Evolutionary conservation across 352 stramenopile genomes (phyloP), one percentile per base, ranked within the genome.

Genomic region (Phytophthora uliginosa): DNA sequence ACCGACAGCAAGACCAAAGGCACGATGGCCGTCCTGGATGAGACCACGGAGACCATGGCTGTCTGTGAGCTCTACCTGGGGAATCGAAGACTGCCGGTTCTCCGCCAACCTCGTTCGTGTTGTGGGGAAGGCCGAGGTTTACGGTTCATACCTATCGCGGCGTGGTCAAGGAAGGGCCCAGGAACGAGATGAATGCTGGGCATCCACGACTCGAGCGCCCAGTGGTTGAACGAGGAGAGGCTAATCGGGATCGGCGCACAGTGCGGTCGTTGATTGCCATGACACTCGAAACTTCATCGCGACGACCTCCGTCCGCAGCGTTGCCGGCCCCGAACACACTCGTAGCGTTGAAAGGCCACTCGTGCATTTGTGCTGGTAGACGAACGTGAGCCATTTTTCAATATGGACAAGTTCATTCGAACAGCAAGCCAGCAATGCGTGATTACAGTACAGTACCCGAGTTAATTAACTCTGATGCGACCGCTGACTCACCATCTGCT

Each of bases 21-120:
- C 20, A 63, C 28, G 28, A 77, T 24, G 8, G 40, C 33, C 53
- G 48, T 54, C 33, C 28, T 58, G 20, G 60, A 71, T 40, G 59
- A 79, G 24, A 70, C 24, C 56, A 75, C 20, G 13, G 24, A 66
- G 47, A 67, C 52, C 72, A 79, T 79, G 20, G 5, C 59, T 13
- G 13, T 38, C 3, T 50, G 31, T 36, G 40, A 66, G 38, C 18
- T 64, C 17, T 22, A 59, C 59, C 42, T 55, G 58, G 57, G 12
- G 52, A 75, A 60, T 72, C 34, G 42, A 33, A 78, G 56, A 75
- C 50, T 75, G 71, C 13, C 56, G 24, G n/a, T 42, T 65, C 20
- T 47, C 26, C 10, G n/a, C 28, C 52, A 63, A 63, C 54, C 31
- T 38, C 56, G 55, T 71, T 76, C 68, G 50, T 50, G 62, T 56